phyloP scores from a whole-genome alignment of 768 basidiomycete species.

The Cystofilobasidium bisporidii region DNA sequence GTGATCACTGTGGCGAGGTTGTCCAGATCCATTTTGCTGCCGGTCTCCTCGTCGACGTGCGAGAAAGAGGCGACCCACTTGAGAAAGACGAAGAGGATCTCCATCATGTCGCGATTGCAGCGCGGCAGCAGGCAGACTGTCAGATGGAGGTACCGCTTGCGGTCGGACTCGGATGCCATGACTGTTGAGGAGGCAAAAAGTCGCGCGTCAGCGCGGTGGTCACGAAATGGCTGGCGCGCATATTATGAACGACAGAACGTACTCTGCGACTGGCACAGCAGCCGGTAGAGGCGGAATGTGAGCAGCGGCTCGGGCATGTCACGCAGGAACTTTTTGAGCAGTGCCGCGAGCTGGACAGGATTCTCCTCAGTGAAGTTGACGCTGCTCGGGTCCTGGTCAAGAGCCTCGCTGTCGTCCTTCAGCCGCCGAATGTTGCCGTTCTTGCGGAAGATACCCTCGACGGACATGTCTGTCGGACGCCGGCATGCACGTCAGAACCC shows the following conservation, averaged over 20 bases:
- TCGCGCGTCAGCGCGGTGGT: not conserved
- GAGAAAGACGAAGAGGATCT: slow-evolving; percentile 93
- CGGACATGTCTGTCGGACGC: slow-evolving; percentile 74
- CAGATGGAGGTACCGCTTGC: slow-evolving; percentile 73
- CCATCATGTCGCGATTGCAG: slow-evolving; percentile 91
- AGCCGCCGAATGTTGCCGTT: slow-evolving; percentile 93
- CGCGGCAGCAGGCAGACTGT: slow-evolving; percentile 79
- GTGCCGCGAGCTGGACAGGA: slow-evolving; percentile 89
- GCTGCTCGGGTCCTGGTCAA: slow-evolving; percentile 84
- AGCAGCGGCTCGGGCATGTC: slow-evolving; percentile 92
- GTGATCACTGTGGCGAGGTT: slow-evolving; percentile 96
- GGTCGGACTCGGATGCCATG: slow-evolving; percentile 68
- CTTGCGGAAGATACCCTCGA: slow-evolving; percentile 97
- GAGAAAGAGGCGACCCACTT: slow-evolving; percentile 99
- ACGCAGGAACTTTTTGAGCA: slow-evolving; percentile 93
- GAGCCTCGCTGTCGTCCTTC: slow-evolving; percentile 79
- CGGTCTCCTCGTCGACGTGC: slow-evolving; percentile 92
- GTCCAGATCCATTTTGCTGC: slow-evolving; percentile 93
- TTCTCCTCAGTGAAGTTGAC: slow-evolving; percentile 92
- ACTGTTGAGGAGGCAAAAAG: not conserved
- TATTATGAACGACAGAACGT: slow-evolving; percentile 39
- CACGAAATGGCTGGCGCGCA: not conserved
- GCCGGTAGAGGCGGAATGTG: slow-evolving; percentile 82
- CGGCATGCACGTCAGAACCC: too few species aligned
- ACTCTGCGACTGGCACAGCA: slow-evolving; percentile 84